Evolutionary conservation across 225 moss, liverwort and hornwort genomes (phyloP).

Genomic region (Takakia lepidozioides): DNA sequence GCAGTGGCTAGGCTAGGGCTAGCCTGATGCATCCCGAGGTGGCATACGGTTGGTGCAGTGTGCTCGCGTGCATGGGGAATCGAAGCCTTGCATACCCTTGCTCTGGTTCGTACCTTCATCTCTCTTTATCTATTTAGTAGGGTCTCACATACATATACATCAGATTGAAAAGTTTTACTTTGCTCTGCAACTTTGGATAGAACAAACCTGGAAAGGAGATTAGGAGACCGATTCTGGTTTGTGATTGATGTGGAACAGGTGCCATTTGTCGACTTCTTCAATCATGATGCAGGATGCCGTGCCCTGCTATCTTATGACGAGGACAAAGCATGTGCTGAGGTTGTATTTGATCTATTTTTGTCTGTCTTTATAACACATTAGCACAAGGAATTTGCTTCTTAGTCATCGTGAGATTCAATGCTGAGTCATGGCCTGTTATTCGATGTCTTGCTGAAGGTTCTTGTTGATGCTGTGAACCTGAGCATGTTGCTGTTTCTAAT

Average conservation of each 20-base stretch:
- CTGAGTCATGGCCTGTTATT: no score
- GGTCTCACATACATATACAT: no score
- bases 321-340: constrained; percentile 79
- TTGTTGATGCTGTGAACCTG: no score
- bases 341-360: no score
- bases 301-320: constrained; percentile 83
- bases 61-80: constrained; percentile 98
- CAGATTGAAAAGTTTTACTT: neutral
- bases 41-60: constrained; percentile 64
- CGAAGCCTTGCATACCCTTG: constrained; percentile 85
- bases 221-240: no score
- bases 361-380: no score
- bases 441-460: no score
- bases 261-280: constrained; percentile 96
- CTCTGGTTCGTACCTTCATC: constrained; percentile 52
- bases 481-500: neutral
- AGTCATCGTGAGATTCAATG: no score
- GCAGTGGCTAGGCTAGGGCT: constrained; percentile 40
- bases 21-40: constrained; percentile 48
- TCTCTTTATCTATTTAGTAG: neutral
- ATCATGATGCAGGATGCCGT: constrained; percentile 83
- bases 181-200: neutral
- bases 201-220: no score
- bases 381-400: no score
- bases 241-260: constrained; percentile 36